Conservation (phyloP, 257 asterid species). For the Solanum rostratum region DNA sequence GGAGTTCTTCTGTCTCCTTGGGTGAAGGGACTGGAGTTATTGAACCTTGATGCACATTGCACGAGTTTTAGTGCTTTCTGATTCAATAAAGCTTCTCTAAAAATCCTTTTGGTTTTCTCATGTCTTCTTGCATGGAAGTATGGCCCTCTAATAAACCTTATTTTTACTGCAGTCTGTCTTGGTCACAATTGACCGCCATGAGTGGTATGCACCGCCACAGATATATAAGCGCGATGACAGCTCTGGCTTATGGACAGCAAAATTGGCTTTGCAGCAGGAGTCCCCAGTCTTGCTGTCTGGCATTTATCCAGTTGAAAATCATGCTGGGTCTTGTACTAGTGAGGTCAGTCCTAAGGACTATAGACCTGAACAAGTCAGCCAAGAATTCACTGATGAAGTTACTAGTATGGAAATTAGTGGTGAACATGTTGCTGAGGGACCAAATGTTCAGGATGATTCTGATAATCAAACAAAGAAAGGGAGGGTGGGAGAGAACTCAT, state of each 20-base stretch:
- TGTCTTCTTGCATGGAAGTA: background rate
- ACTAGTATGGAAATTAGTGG: constrained; percentile 73
- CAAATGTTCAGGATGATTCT: constrained; percentile 49
- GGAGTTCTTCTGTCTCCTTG: background rate
- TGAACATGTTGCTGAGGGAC: constrained; percentile 47
- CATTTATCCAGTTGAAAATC: constrained; percentile 20
- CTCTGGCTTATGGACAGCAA: constrained; percentile 76
- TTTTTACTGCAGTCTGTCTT: constrained; percentile 75
- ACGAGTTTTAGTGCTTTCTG: background rate
- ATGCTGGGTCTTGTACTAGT: constrained; percentile 28
- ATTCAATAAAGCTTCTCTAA: background rate
- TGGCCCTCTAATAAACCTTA: constrained; percentile 1
- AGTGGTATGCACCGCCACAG: constrained; percentile 97
- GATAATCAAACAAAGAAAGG: constrained; percentile 72
- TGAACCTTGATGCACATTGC: background rate
- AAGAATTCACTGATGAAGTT: constrained; percentile 53
- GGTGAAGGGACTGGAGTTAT: background rate
- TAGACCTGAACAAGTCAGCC: constrained; percentile 41
- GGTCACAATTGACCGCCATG: constrained; percentile 93
- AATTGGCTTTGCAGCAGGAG: constrained; percentile 55
- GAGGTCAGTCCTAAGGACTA: constrained; percentile 55
- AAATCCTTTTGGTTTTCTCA: background rate
- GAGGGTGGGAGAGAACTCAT: constrained; percentile 55
- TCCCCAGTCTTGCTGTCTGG: constrained; percentile 30
- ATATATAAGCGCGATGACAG: constrained; percentile 75